Evolutionary conservation across 352 stramenopile genomes (phyloP).

Genomic region (Thraustochytrium sp.): DNA sequence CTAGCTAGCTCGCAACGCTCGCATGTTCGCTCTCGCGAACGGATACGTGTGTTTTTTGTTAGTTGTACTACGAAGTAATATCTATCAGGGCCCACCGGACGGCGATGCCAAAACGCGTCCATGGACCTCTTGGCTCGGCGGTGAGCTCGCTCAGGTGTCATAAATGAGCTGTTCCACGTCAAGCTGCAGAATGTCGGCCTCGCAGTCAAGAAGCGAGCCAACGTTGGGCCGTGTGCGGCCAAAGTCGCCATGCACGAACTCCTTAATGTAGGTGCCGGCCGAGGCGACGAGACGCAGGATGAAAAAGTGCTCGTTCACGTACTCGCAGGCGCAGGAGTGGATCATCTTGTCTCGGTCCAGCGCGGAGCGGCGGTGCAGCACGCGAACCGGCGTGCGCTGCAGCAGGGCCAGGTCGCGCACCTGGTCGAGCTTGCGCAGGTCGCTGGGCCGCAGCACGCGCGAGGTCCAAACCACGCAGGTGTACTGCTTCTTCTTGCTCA

Average conservation of each 20-base stretch:
- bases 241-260: slow-evolving; percentile 98
- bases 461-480: slow-evolving; percentile 54
- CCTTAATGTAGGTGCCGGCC: slow-evolving; percentile 96
- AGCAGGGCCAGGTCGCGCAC: slow-evolving; percentile 77
- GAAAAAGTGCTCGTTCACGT: slow-evolving; percentile 94
- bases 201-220: slow-evolving; percentile 68
- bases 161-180: slow-evolving; percentile 82
- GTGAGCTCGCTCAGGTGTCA: not conserved
- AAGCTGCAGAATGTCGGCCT: slow-evolving; percentile 89
- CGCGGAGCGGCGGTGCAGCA: slow-evolving; percentile 91
- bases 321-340: slow-evolving; percentile 54
- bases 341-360: slow-evolving; percentile 83
- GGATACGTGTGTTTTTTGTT: no score
- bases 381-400: slow-evolving; percentile 92
- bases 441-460: slow-evolving; percentile 50
- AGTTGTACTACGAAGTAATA: not conserved
- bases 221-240: slow-evolving; percentile 93
- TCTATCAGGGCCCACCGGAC: not conserved
- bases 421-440: slow-evolving; percentile 60
- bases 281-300: slow-evolving; percentile 86
- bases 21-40: no score
- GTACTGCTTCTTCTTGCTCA: slow-evolving; percentile 59
- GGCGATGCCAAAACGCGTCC: not conserved
- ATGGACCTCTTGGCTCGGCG: not conserved
- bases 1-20: no score